Evolutionary conservation across 2,329 filamentous ascomycete species (phyloP).

Genomic region (Aspergillus hortae): DNA sequence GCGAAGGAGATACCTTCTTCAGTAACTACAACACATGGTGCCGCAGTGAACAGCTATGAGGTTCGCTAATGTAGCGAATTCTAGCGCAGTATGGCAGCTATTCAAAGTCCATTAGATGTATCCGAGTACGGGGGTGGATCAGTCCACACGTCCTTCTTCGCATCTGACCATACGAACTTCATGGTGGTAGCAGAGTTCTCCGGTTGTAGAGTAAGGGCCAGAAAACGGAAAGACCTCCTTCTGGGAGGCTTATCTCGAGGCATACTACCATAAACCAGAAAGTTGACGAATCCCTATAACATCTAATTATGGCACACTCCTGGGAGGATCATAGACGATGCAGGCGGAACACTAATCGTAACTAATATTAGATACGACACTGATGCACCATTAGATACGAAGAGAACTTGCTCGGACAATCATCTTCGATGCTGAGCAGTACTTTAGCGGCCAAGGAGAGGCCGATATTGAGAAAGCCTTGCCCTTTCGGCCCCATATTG

Average conservation of each 20-base stretch:
- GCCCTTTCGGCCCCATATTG: background rate
- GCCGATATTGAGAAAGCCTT: background rate
- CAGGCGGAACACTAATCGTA: background rate
- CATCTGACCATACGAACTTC: background rate
- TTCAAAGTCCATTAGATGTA: background rate
- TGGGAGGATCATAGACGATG: background rate
- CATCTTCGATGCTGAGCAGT: background rate
- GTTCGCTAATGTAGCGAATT: background rate
- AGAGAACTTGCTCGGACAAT: background rate
- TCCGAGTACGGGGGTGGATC: background rate
- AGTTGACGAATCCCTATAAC: background rate
- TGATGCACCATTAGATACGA: background rate
- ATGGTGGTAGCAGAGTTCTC: background rate
- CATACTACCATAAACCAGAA: background rate
- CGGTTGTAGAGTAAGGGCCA: background rate
- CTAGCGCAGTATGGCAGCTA: background rate
- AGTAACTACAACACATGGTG: background rate
- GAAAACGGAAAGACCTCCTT: background rate
- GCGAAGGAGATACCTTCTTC: background rate
- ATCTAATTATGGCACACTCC: background rate
- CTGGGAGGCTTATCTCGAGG: background rate
- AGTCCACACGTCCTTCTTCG: background rate
- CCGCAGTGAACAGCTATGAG: background rate
- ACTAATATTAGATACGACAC: background rate
- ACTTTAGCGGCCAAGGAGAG: background rate